Percentiles rank a stretch among this genome's conserved stretches.
phyloP scores from a whole-genome alignment of 2,329 filamentous ascomycete genomes.

The Lecanicillium sp. region DNA sequence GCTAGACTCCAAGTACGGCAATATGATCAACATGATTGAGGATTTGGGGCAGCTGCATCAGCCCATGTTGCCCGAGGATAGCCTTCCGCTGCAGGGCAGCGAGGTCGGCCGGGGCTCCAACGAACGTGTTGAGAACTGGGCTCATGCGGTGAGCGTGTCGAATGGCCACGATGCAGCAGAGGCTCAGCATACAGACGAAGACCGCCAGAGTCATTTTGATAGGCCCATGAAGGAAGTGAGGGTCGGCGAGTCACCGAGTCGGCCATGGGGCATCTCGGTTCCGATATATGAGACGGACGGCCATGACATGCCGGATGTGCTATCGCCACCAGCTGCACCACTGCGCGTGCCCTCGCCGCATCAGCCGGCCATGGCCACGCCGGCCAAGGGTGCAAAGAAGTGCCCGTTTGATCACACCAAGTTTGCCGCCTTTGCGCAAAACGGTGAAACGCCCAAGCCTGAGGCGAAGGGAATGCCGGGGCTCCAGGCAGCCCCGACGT shows the following conservation, averaged over 20 bases:
- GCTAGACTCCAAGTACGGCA: constrained; percentile 90
- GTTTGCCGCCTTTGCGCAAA: constrained; percentile 26
- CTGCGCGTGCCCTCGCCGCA: constrained; percentile 39
- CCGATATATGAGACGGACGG: constrained; percentile 46
- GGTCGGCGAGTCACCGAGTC: constrained; percentile 87
- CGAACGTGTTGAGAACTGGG: constrained; percentile 79
- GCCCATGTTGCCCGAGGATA: constrained; percentile 66
- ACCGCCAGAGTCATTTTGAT: constrained; percentile 70
- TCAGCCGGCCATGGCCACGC: constrained; percentile 16
- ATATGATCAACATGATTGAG: constrained; percentile 88
- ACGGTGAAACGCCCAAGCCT: constrained; percentile 9
- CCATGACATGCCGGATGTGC: constrained; percentile 31
- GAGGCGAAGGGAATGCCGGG: constrained; percentile 10
- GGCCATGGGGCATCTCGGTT: constrained; percentile 87
- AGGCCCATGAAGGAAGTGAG: constrained; percentile 79
- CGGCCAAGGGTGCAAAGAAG: constrained; percentile 31
- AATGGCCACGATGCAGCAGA: constrained; percentile 20
- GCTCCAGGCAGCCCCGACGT: constrained; percentile 14
- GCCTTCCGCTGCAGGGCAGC: constrained; percentile 30
- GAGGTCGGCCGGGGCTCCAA: constrained; percentile 48
- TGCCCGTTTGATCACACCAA: constrained; percentile 53
- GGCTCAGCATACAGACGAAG: constrained; percentile 34
- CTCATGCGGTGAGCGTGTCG: constrained; percentile 61
- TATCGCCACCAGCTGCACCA: constrained; percentile 51
- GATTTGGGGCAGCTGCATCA: constrained; percentile 82